Evolutionary conservation across 805 yeast species (phyloP).

Genomic region (Hanseniaspora thailandica): DNA sequence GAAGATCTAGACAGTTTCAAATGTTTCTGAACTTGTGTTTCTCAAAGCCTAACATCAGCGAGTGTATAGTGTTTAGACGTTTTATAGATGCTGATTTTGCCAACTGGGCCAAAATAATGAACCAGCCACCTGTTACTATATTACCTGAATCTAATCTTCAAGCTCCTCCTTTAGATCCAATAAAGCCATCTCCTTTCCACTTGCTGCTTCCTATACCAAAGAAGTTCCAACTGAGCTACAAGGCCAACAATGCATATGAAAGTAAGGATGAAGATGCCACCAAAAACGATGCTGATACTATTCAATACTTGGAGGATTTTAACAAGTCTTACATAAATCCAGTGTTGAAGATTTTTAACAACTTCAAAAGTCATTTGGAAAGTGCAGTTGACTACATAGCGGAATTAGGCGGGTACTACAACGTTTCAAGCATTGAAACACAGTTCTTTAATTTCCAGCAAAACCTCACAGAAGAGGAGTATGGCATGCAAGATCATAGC

Average conservation of each 20-base stretch:
- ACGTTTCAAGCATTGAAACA: slow-evolving; percentile 47
- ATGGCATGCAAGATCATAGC: slow-evolving; percentile 30
- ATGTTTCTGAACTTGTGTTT: slow-evolving; percentile 70
- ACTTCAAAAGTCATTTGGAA: slow-evolving; percentile 27
- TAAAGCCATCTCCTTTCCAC: slow-evolving; percentile 47
- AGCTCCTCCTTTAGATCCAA: slow-evolving; percentile 53
- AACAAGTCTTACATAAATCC: slow-evolving; percentile 18
- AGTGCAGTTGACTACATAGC: slow-evolving; percentile 55
- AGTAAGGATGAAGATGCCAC: slow-evolving; percentile 20
- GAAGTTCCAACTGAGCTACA: slow-evolving; percentile 22
- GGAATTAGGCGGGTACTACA: slow-evolving; percentile 63
- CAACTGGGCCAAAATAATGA: slow-evolving; percentile 66
- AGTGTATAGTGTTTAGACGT: slow-evolving; percentile 52
- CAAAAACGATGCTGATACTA: slow-evolving; percentile 22
- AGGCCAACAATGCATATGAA: slow-evolving; percentile 26
- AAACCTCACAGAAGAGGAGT: slow-evolving; percentile 11
- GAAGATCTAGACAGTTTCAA: slow-evolving; percentile 62
- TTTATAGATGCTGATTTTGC: slow-evolving; percentile 72
- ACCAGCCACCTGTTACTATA: slow-evolving; percentile 41
- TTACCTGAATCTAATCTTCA: slow-evolving; percentile 43
- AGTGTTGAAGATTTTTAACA: slow-evolving; percentile 2
- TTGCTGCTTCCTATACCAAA: slow-evolving; percentile 52
- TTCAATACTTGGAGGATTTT: slow-evolving; percentile 23
- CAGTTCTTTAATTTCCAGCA: slow-evolving; percentile 6
- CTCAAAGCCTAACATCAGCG: slow-evolving; percentile 42